Conservation (phyloP, 1,284 basidiomycete species). For the Anthracocystis panici-leucophaei region DNA sequence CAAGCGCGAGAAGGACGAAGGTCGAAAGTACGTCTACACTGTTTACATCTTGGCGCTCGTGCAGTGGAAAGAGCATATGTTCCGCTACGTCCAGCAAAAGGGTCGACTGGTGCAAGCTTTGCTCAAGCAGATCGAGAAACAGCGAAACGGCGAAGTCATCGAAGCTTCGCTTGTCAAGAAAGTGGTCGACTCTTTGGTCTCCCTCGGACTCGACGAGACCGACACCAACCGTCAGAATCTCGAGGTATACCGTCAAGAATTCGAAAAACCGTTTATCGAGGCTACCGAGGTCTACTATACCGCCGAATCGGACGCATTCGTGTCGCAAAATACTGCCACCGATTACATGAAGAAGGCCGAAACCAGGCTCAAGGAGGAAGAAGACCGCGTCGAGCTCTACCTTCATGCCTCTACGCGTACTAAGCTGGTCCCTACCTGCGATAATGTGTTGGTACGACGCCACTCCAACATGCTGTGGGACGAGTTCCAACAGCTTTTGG, state of each 20-base stretch:
- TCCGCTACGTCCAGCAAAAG: slow-evolving; percentile 83
- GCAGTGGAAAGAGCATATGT: slow-evolving; percentile 94
- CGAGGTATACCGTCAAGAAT: slow-evolving; percentile 92
- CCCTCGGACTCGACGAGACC: slow-evolving; percentile 89
- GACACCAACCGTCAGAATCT: slow-evolving; percentile 92
- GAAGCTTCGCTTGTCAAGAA: slow-evolving; percentile 94
- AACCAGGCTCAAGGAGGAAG: slow-evolving; percentile 90
- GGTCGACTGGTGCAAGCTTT: slow-evolving; percentile 87
- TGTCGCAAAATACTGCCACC: slow-evolving; percentile 88
- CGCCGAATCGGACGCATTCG: slow-evolving; percentile 88
- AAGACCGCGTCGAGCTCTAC: slow-evolving; percentile 94
- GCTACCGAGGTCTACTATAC: slow-evolving; percentile 93
- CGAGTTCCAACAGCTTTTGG: slow-evolving; percentile 91
- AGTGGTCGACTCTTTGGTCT: slow-evolving; percentile 93
- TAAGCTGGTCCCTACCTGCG: slow-evolving; percentile 85
- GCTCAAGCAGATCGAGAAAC: slow-evolving; percentile 87
- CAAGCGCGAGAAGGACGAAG: slow-evolving; percentile 97
- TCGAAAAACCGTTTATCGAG: slow-evolving; percentile 88
- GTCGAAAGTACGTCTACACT: slow-evolving; percentile 91
- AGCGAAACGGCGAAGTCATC: slow-evolving; percentile 93
- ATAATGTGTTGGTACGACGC: slow-evolving; percentile 89
- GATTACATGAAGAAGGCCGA: slow-evolving; percentile 98
- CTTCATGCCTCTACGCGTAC: slow-evolving; percentile 76
- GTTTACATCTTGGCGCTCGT: slow-evolving; percentile 96
- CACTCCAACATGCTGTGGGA: slow-evolving; percentile 92